phyloP scores from a whole-genome alignment of 441 rosid genomes.

The Flueggea neowawraea region DNA sequence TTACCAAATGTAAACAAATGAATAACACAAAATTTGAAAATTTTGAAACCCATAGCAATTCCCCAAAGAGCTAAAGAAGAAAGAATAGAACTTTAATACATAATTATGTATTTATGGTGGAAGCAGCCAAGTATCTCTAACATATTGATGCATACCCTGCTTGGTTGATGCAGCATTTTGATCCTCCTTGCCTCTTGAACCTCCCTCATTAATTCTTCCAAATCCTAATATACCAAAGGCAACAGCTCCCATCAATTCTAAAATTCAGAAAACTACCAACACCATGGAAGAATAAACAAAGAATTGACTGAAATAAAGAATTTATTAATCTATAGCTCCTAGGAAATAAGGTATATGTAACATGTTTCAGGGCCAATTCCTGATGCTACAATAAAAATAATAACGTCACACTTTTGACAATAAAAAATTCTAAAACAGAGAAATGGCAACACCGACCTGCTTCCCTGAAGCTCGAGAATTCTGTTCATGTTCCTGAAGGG shows the following conservation, averaged over 20 bases:
- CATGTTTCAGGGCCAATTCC: too few relatives aligned
- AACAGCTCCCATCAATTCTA: background rate
- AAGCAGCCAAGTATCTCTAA: constrained; percentile 6
- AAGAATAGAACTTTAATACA: too few relatives aligned
- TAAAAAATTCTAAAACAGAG: background rate
- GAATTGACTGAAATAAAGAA: background rate
- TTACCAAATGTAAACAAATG: background rate
- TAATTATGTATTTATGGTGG: background rate
- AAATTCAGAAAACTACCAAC: background rate
- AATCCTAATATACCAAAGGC: constrained; percentile 48
- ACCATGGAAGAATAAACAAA: constrained; percentile 2
- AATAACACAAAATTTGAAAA: too few relatives aligned
- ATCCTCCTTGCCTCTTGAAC: constrained; percentile 99
- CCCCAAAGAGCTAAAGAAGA: too few relatives aligned
- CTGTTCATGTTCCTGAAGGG: constrained; percentile 82
- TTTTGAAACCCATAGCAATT: too few relatives aligned
- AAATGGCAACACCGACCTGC: constrained; percentile 37
- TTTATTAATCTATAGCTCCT: background rate
- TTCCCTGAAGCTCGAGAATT: constrained; percentile 75
- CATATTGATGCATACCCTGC: constrained; percentile 56
- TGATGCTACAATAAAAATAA: too few relatives aligned
- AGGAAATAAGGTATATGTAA: background rate
- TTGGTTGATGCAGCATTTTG: constrained; percentile 98
- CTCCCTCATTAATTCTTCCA: constrained; percentile 91
- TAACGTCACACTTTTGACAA: background rate